Conservation (phyloP, 1,284 basidiomycete species). For the Ustilago tritici region DNA sequence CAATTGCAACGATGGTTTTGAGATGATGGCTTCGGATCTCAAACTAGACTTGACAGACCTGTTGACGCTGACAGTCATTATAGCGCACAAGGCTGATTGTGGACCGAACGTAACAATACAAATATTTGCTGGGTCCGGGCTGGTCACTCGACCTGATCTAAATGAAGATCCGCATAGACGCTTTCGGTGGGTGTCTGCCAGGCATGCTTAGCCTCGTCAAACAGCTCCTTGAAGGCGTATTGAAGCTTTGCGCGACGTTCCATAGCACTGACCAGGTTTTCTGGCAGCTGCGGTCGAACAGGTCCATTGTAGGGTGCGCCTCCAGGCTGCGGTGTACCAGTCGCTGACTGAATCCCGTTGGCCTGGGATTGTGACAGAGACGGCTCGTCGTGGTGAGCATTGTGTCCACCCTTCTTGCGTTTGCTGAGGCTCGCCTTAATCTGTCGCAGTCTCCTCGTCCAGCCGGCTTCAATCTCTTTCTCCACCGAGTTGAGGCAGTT, state of each 20-base stretch:
- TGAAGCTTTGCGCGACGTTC: conserved; percentile 56
- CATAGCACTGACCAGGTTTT: conserved; percentile 59
- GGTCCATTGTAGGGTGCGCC: conserved; percentile 53
- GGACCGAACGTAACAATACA: background rate
- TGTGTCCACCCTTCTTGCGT: conserved; percentile 60
- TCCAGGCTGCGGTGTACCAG: conserved; percentile 39
- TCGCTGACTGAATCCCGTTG: conserved; percentile 40
- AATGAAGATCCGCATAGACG: conserved; percentile 48
- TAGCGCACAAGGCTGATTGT: background rate
- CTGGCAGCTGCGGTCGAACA: conserved; percentile 57
- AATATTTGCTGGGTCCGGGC: background rate
- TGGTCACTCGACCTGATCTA: conserved; percentile 40
- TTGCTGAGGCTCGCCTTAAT: conserved; percentile 65
- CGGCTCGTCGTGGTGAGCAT: conserved; percentile 39
- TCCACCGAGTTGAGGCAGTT: conserved; percentile 64
- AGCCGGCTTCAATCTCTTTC: conserved; percentile 66
- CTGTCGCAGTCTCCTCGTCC: conserved; percentile 64
- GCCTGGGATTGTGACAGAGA: conserved; percentile 19
- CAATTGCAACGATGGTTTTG: background rate
- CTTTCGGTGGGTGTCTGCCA: conserved; percentile 58
- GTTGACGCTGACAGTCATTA: background rate
- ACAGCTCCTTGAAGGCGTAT: conserved; percentile 62
- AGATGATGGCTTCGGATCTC: background rate
- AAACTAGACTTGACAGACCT: background rate
- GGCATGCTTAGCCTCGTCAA: conserved; percentile 56